Evolutionary conservation across 2,329 filamentous ascomycete species (phyloP).

Genomic region (Atkinsonella hypoxylon): DNA sequence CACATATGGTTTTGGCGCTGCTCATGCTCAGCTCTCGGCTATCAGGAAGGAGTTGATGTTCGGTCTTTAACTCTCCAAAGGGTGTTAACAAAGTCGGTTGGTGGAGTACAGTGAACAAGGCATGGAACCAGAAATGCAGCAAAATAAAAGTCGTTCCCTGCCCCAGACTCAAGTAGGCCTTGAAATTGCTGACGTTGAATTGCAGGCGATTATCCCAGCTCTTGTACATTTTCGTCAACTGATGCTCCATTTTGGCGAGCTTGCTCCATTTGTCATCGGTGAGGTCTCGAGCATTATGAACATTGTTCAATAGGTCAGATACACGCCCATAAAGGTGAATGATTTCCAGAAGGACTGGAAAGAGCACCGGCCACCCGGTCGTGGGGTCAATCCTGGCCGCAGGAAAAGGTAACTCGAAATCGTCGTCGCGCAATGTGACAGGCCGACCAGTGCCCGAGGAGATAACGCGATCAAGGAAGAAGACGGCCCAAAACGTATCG

Average conservation of each 20-base stretch:
- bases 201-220: slow-evolving; percentile 61
- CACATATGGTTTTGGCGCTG: slow-evolving; percentile 82
- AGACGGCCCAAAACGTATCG: slow-evolving; percentile 84
- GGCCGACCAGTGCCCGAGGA: slow-evolving; percentile 78
- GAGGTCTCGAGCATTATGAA: slow-evolving; percentile 61
- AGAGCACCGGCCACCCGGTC: slow-evolving; percentile 63
- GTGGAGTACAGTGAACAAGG: slow-evolving; percentile 72
- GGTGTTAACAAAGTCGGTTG: slow-evolving; percentile 73
- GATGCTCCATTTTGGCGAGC: slow-evolving; percentile 66
- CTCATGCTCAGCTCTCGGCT: slow-evolving; percentile 77
- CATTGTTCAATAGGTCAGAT: slow-evolving; percentile 74
- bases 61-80: slow-evolving; percentile 45
- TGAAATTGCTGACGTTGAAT: slow-evolving; percentile 79
- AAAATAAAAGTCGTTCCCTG: slow-evolving; percentile 82
- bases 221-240: slow-evolving; percentile 62
- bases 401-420: slow-evolving; percentile 68
- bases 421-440: slow-evolving; percentile 71
- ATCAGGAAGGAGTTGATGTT: slow-evolving; percentile 64
- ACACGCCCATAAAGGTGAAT: slow-evolving; percentile 78
- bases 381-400: slow-evolving; percentile 35
- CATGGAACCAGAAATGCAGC: slow-evolving; percentile 82
- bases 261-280: slow-evolving; percentile 61
- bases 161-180: slow-evolving; percentile 66
- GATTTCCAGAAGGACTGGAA: slow-evolving; percentile 69
- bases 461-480: slow-evolving; percentile 76